Evolutionary conservation across 208 protist species (phyloP), one percentile per base, ranked within the genome.

Genomic region (Trichomonas gallinae): DNA sequence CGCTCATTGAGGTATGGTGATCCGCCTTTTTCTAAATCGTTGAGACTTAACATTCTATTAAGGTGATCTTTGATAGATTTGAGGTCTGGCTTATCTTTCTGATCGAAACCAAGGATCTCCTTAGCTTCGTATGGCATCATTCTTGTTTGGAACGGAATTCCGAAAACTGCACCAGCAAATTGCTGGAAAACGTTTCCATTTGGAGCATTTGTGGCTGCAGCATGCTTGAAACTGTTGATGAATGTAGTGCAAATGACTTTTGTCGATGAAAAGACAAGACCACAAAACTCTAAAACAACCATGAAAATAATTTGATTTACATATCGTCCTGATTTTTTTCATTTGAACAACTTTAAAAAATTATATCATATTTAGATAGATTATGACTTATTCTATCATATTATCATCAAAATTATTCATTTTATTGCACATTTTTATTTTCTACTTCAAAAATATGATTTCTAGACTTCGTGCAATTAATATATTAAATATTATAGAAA

Each of bases 141-240:
- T 51, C 44, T 42, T 23, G 87, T 93, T 51, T 42, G 42, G 13
- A 44, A 93, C 46, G 48, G 40, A 51, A 93, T n/a, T 15, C 87
- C 87, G n/a, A 93, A 93, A 49, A 93, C 23, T 38, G n/a, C 23
- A 17, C n/a, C 87, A 26, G n/a, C 44, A 15, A 93, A 44, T 51
- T 93, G 48, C 38, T 93, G 87, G 44, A 93, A 93, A 93, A 58
- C 44, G 31, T 93, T 93, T 48, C 87, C 87, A 51, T 93, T 93
- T 21, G 87, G 87, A 38, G 87, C 87, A 58, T 93, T 93, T 6
- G 45, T 4, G 1, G 44, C 87, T 48, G 45, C 87, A 58, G 87
- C 34, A 2, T 93, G 87, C n/a, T 93, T 93, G 26, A 93, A 48
- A 34, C 40, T 44, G 44, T 93, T 93, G 23, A 44, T 48, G 13